Evolutionary conservation across 306 rosid species (phyloP).

Genomic region (Lathyrus sativus): DNA sequence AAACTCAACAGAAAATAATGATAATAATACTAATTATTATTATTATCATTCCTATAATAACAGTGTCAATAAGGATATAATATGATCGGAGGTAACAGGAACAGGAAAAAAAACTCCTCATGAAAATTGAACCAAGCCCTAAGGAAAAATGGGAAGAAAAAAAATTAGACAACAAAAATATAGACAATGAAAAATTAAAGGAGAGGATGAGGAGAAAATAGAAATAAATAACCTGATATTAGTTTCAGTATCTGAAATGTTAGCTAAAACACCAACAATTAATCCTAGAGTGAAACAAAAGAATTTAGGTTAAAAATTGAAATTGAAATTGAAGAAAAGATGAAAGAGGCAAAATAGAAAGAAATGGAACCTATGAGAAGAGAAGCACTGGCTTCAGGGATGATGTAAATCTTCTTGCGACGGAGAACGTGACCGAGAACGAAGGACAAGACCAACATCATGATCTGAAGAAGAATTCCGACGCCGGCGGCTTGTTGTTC

Average conservation of each 20-base stretch:
- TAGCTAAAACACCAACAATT: constrained; percentile 91
- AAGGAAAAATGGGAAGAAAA: constrained; percentile 34
- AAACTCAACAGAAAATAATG: background rate
- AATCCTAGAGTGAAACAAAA: constrained; percentile 50
- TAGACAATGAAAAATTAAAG: background rate
- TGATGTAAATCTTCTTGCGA: constrained; percentile 79
- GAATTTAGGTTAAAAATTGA: background rate
- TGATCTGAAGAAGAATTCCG: constrained; percentile 98
- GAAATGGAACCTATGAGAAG: constrained; percentile 74
- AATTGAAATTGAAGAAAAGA: background rate
- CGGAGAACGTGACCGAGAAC: constrained; percentile 98
- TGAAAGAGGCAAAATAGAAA: background rate
- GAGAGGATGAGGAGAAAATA: too few relatives aligned
- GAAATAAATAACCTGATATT: constrained; percentile 68
- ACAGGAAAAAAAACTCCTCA: constrained; percentile 95
- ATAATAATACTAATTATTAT: background rate
- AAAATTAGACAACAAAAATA: background rate
- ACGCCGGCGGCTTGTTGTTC: constrained; percentile 99
- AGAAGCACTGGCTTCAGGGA: constrained; percentile 99
- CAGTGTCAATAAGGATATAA: constrained; percentile 68
- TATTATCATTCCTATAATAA: background rate
- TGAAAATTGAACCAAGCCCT: constrained; percentile 99
- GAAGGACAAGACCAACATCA: constrained; percentile 96
- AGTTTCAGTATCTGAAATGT: constrained; percentile 83
- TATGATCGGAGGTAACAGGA: constrained; percentile 96